Evolutionary conservation across 495 filamentous ascomycete genomes (phyloP).

Genomic region (Arthonia radiata): DNA sequence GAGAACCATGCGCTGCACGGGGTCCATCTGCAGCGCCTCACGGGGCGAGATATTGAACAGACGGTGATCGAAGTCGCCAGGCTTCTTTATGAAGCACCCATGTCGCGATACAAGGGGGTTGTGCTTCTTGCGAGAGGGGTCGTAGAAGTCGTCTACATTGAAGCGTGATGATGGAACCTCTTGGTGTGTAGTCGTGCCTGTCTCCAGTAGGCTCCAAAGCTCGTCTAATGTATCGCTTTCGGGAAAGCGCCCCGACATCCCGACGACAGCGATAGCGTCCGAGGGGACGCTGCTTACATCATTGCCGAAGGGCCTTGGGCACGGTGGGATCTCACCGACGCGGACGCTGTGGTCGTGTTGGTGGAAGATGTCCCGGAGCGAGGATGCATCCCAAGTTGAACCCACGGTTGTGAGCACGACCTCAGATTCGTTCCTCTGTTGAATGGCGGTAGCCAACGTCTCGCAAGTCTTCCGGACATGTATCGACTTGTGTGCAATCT

Average conservation of each 20-base stretch:
- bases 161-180: slow-evolving; percentile 19
- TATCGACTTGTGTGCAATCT: slow-evolving; percentile 3
- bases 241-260: slow-evolving; percentile 6
- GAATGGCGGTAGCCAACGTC: slow-evolving; percentile 1
- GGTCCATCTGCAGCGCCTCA: background rate
- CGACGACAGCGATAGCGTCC: slow-evolving; percentile 8
- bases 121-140: slow-evolving; percentile 17
- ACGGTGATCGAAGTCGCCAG: background rate
- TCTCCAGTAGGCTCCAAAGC: slow-evolving; percentile 13
- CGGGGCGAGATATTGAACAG: background rate
- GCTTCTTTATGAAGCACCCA: background rate
- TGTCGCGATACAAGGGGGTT: slow-evolving; percentile 4
- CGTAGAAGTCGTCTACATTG: slow-evolving; percentile 17
- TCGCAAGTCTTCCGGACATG: slow-evolving; percentile 1
- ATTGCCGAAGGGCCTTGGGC: slow-evolving; percentile 3
- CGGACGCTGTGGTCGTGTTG: slow-evolving; percentile 1
- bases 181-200: slow-evolving; percentile 15
- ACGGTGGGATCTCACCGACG: background rate
- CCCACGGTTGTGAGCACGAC: slow-evolving; percentile 5
- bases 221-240: slow-evolving; percentile 4
- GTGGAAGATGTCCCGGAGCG: slow-evolving; percentile 3
- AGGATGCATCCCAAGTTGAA: slow-evolving; percentile 4
- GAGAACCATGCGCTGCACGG: background rate
- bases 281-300: too few relatives aligned
- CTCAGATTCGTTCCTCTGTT: slow-evolving; percentile 2